Conservation (phyloP, 306 rosid species). For the Morella rubra region DNA sequence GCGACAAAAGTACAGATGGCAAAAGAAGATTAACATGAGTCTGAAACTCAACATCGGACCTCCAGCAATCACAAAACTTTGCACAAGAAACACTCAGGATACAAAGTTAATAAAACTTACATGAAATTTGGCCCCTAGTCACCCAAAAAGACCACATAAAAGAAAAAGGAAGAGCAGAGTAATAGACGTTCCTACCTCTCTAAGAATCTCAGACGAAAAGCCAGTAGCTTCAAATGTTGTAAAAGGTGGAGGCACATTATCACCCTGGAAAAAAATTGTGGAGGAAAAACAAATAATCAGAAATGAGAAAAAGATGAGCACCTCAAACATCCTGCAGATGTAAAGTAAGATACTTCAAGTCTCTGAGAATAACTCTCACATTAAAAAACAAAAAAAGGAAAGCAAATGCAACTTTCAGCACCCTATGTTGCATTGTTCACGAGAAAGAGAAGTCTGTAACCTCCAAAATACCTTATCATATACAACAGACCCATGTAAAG, state of each 20-base stretch:
- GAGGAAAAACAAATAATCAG: conserved; percentile 10
- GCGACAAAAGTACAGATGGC: conserved; percentile 92
- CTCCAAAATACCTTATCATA: neutral
- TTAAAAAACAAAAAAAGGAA: neutral
- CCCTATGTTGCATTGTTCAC: neutral
- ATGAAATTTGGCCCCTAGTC: conserved; percentile 35
- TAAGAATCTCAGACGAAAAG: conserved; percentile 88
- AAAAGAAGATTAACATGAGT: conserved; percentile 69
- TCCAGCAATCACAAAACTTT: conserved; percentile 74
- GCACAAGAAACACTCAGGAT: conserved; percentile 49
- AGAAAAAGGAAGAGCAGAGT: conserved; percentile 2
- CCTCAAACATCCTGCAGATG: neutral
- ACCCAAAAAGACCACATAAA: conserved; percentile 22
- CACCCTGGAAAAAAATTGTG: conserved; percentile 54
- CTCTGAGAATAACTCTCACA: neutral
- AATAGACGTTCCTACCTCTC: conserved; percentile 69
- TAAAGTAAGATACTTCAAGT: neutral
- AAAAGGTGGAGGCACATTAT: conserved; percentile 80
- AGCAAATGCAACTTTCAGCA: neutral
- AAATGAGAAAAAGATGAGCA: conserved; percentile 1
- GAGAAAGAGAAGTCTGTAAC: neutral
- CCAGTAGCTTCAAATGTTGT: conserved; percentile 71
- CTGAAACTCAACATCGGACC: conserved; percentile 69
- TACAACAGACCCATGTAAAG: neutral
- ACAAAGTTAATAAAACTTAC: conserved; percentile 42